Conservation (phyloP, 805 yeast species). For the Ogataea saltuana region DNA sequence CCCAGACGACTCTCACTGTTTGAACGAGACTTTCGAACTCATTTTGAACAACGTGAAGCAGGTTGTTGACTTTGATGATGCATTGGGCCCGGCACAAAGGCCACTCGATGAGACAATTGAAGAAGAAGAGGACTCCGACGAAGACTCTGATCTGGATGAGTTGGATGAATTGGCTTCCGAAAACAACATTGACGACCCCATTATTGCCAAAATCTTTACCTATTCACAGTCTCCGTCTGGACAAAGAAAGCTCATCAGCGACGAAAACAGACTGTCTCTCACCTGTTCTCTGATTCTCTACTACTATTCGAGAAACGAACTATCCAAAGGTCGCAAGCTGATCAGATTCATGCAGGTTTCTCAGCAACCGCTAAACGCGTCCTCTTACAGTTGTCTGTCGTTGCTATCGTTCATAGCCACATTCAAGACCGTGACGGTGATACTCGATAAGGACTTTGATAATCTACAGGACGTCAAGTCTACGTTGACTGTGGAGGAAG, state of each 20-base stretch:
- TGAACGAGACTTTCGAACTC: constrained; percentile 28
- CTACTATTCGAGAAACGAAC: constrained; percentile 27
- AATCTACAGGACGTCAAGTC: no score
- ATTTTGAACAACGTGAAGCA: constrained; percentile 26
- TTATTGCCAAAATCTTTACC: constrained; percentile 19
- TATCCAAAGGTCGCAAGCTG: constrained; percentile 24
- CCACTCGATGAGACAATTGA: constrained; percentile 3
- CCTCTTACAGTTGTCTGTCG: constrained; percentile 26
- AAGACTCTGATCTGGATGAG: constrained; percentile 10
- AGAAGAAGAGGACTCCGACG: constrained; percentile 10
- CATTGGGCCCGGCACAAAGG: constrained; percentile 3
- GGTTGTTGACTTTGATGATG: constrained; percentile 24
- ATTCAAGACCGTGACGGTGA: constrained; percentile 25
- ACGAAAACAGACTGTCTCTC: constrained; percentile 34
- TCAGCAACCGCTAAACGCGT: not conserved
- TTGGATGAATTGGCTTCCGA: not conserved
- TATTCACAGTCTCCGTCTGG: constrained; percentile 15
- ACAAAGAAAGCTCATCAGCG: constrained; percentile 23
- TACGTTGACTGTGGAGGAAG: no score
- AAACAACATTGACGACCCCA: constrained; percentile 10
- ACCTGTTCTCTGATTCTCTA: constrained; percentile 34
- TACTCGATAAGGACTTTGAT: constrained; percentile 24
- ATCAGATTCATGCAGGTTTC: constrained; percentile 28
- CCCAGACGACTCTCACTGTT: constrained; percentile 23
- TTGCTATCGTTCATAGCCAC: constrained; percentile 32